Conservation (phyloP, 2,329 filamentous ascomycete genomes). For the Talaromyces rugulosus region DNA sequence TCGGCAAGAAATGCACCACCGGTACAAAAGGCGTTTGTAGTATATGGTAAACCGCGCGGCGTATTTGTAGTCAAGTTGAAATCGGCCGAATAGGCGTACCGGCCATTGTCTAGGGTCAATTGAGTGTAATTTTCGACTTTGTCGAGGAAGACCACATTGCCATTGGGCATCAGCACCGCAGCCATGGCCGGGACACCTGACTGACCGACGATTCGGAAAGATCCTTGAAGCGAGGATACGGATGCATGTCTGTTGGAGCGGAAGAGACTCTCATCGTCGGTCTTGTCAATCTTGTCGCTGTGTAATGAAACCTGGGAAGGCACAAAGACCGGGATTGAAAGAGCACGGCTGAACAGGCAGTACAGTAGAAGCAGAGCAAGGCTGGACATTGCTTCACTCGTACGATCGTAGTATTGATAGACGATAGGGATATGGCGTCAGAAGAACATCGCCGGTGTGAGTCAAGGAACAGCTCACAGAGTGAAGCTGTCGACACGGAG, state of each 20-base stretch:
- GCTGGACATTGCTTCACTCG: neutral
- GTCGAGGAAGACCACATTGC: slow-evolving; percentile 58
- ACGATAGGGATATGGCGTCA: neutral
- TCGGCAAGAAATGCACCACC: slow-evolving; percentile 57
- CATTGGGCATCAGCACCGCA: slow-evolving; percentile 56
- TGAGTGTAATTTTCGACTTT: slow-evolving; percentile 62
- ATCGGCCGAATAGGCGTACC: slow-evolving; percentile 58
- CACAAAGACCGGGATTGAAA: neutral
- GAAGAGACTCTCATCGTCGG: neutral
- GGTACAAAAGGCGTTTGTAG: slow-evolving; percentile 60
- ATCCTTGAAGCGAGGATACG: slow-evolving; percentile 22
- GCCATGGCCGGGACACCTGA: slow-evolving; percentile 63
- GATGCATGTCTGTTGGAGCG: neutral
- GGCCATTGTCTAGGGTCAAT: slow-evolving; percentile 49
- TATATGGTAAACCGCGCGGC: slow-evolving; percentile 45
- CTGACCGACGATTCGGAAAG: slow-evolving; percentile 48
- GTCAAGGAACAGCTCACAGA: neutral
- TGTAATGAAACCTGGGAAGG: neutral
- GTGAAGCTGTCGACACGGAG: neutral
- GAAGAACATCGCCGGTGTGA: neutral
- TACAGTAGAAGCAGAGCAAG: neutral
- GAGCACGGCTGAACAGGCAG: neutral
- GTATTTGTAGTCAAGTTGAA: slow-evolving; percentile 52
- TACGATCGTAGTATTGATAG: neutral
- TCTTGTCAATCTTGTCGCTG: neutral